Conservation (phyloP, 164 flowering plant genomes). For the Stephania japonica region DNA sequence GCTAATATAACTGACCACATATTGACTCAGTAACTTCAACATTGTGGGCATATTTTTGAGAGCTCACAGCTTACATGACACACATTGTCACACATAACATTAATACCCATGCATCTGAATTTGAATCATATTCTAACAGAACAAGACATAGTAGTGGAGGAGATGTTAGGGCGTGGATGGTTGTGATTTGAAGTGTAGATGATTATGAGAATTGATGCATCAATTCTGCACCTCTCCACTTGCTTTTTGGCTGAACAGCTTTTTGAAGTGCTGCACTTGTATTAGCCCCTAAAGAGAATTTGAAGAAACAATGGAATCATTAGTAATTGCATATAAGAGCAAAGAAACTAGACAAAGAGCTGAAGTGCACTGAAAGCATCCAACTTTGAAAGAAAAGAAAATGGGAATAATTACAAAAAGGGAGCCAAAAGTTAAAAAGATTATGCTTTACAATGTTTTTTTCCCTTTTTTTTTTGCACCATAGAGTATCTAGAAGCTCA, state of each 20-base stretch:
- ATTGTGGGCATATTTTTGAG: too few relatives aligned
- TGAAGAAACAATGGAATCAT: background rate
- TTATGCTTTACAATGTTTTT: too few relatives aligned
- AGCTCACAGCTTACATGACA: too few relatives aligned
- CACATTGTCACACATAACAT: too few relatives aligned
- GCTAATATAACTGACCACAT: too few relatives aligned
- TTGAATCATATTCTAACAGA: too few relatives aligned
- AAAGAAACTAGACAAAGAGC: background rate
- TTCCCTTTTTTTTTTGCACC: too few relatives aligned
- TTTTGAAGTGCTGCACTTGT: constrained; percentile 85
- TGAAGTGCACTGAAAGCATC: background rate
- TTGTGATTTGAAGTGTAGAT: constrained; percentile 75
- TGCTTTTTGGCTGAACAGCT: constrained; percentile 91
- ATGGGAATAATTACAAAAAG: background rate
- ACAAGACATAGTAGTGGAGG: background rate
- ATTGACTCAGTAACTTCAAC: too few relatives aligned
- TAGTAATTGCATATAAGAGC: background rate
- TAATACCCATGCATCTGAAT: too few relatives aligned
- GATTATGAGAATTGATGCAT: constrained; percentile 67
- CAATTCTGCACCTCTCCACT: constrained; percentile 83
- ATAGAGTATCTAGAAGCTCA: too few relatives aligned
- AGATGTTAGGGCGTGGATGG: constrained; percentile 54
- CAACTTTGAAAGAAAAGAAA: background rate
- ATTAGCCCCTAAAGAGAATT: constrained; percentile 69
- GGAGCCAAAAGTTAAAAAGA: background rate